Base-by-base conservation (phyloP, 2,329 filamentous ascomycete species). In the Coniochaeta ligniaria region DNA sequence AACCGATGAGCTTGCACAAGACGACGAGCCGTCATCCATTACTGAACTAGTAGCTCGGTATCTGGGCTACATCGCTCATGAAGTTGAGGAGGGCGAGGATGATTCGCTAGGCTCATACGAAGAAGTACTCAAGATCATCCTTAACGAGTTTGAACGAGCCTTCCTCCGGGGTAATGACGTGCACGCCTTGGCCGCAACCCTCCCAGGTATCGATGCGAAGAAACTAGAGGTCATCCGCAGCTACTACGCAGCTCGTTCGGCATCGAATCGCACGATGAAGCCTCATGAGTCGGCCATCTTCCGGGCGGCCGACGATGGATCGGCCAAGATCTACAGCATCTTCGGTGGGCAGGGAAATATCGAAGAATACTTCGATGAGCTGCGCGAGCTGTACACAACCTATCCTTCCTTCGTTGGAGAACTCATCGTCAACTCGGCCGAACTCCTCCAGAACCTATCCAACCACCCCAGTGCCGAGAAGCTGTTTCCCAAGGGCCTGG, bases 271-370 rank as follows among this genome's bases (percentile, higher is more conserved):
- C 68, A 85, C 91, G 59, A 94, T 97, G 72, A 93, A 92, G 77
- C 85, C 91, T 31, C 94, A 99, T 74, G 91, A 96, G 73, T 98
- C 96, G 45, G 96, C 95, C 38, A 83, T 99, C 55, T 85, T 97
- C 71, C 86, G 95, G 67, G 94, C 95, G 58, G 92, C 92, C 11
- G 87, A 90, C 55, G 93, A 97, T 64, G 88, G 86, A 63, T 87
- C 88, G 60, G 93, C 93, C 60, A 88, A 86, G 68, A 85, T 99
- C 62, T 99, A 96, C 79, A 93, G 88, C 66, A 92, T 99, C 63
- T 96, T 98, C 67, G 95, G 95, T 62, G 95, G 95, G 7, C 95
- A 99, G 75, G 95, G 95, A 68, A 99, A 99, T 76, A 98, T 99
- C 65, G 94, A 99, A 76, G 96, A 99, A 78, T 99, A 99, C 78